phyloP scores from a whole-genome alignment of 1,284 basidiomycete genomes.

The Thelephora terrestris region DNA sequence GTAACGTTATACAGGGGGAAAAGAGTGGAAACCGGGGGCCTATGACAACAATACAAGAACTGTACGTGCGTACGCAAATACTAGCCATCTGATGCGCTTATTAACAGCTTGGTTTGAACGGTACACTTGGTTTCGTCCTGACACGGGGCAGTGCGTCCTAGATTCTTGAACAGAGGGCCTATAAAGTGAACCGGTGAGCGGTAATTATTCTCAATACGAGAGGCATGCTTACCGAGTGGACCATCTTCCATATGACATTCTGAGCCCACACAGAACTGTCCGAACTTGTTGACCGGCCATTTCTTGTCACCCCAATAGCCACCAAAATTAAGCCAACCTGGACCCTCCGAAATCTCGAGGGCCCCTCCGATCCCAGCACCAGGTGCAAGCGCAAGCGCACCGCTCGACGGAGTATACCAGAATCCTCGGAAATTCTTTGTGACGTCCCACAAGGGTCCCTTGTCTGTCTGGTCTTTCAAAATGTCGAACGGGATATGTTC shows the following conservation, averaged over 20 bases:
- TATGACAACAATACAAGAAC: no score
- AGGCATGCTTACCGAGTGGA: slow-evolving; percentile 16
- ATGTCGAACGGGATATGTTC: slow-evolving; percentile 16
- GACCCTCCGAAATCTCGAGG: slow-evolving; percentile 14
- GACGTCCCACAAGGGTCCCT: slow-evolving; percentile 20
- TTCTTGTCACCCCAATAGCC: slow-evolving; percentile 24
- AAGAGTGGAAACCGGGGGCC: no score
- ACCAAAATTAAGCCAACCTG: slow-evolving; percentile 18
- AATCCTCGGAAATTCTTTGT: slow-evolving; percentile 22
- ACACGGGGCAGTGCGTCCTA: slow-evolving; percentile 19
- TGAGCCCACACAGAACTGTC: slow-evolving; percentile 18
- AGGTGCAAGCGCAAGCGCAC: slow-evolving; percentile 16
- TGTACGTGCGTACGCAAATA: no score
- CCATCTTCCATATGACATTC: slow-evolving; percentile 18
- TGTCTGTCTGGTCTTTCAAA: slow-evolving; percentile 14
- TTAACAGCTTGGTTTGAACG: not conserved
- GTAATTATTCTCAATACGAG: no score
- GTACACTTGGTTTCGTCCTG: slow-evolving; percentile 16
- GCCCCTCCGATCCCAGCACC: slow-evolving; percentile 15
- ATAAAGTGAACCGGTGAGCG: not conserved
- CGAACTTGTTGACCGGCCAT: slow-evolving; percentile 16
- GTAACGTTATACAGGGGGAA: no score
- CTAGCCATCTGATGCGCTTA: not conserved
- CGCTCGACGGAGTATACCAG: slow-evolving; percentile 17
- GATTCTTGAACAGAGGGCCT: slow-evolving; percentile 22